phyloP scores from a whole-genome alignment of 2,329 filamentous ascomycete genomes.

The Colletotrichum navitas region DNA sequence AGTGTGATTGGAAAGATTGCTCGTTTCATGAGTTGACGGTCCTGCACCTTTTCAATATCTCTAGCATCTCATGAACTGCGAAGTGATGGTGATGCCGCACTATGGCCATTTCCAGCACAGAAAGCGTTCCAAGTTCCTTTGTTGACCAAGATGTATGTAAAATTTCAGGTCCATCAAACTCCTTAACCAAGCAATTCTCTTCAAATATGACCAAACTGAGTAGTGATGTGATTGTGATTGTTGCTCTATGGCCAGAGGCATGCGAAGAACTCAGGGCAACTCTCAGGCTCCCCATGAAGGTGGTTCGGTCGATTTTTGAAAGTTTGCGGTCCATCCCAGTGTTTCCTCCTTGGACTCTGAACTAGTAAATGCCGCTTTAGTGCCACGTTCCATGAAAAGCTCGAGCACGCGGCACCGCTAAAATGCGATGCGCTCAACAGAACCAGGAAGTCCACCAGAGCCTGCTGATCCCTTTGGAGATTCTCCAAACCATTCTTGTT shows the following conservation, averaged over 20 bases:
- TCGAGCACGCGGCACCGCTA: conserved; percentile 50
- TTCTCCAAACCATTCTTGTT: conserved; percentile 42
- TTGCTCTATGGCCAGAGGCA: conserved; percentile 27
- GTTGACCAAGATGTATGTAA: too few species aligned
- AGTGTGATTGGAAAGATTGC: too few species aligned
- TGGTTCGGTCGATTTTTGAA: conserved; percentile 24
- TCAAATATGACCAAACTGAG: background rate
- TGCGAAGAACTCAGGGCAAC: conserved; percentile 24
- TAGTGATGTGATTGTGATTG: too few species aligned
- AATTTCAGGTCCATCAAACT: too few species aligned
- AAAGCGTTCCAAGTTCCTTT: too few species aligned
- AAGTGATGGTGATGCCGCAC: too few species aligned
- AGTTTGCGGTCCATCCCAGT: conserved; percentile 12
- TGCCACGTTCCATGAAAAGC: conserved; percentile 51
- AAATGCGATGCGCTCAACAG: conserved; percentile 51
- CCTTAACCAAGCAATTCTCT: too few species aligned
- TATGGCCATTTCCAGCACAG: too few species aligned
- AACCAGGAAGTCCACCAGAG: conserved; percentile 50
- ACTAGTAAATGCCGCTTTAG: conserved; percentile 47
- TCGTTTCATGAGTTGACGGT: too few species aligned
- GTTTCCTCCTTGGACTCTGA: background rate
- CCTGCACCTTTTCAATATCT: too few species aligned
- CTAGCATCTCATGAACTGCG: background rate
- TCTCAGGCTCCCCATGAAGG: conserved; percentile 14
- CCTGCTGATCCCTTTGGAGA: conserved; percentile 51